phyloP scores from a whole-genome alignment of 2,329 filamentous ascomycete genomes.

The Dactylonectria macrodidyma region DNA sequence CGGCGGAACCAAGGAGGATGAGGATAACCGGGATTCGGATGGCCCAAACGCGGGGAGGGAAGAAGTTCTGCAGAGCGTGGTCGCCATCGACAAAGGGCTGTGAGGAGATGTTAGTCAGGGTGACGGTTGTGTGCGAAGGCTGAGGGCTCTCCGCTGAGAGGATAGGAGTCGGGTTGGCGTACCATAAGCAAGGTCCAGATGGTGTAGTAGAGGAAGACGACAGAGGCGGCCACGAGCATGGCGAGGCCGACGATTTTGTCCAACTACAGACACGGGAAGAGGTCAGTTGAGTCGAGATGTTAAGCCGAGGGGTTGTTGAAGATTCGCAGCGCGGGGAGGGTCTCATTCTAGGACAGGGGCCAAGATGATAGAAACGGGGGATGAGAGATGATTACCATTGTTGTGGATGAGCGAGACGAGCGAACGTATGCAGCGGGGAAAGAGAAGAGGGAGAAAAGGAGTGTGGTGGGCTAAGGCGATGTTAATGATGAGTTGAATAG shows the following conservation, averaged over 20 bases:
- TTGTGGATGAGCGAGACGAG: slow-evolving; percentile 40
- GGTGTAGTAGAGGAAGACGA: slow-evolving; percentile 88
- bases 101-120: slow-evolving; percentile 34
- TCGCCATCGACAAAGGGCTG: slow-evolving; percentile 97
- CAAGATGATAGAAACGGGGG: neutral
- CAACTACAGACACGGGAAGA: slow-evolving; percentile 71
- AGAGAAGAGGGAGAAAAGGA: slow-evolving; percentile 39
- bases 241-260: slow-evolving; percentile 84
- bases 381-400: slow-evolving; percentile 43
- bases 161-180: slow-evolving; percentile 50
- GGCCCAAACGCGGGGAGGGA: slow-evolving; percentile 97
- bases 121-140: slow-evolving; percentile 8
- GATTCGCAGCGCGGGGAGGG: slow-evolving; percentile 36
- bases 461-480: slow-evolving; percentile 35
- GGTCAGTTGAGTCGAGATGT: slow-evolving; percentile 32
- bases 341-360: slow-evolving; percentile 34
- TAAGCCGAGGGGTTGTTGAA: slow-evolving; percentile 44
- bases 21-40: slow-evolving; percentile 99
- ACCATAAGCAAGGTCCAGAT: slow-evolving; percentile 99
- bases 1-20: slow-evolving; percentile 89
- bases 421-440: slow-evolving; percentile 29
- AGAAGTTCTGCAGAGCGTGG: slow-evolving; percentile 94
- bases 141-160: slow-evolving; percentile 16
- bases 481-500: slow-evolving; percentile 33
- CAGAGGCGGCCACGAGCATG: slow-evolving; percentile 77